A percentile compares a stretch with the other conserved stretches of the same genome.
Evolutionary conservation across 108 stramenopile genomes (phyloP).

Genomic region (Nannochloropsis oceanica): DNA sequence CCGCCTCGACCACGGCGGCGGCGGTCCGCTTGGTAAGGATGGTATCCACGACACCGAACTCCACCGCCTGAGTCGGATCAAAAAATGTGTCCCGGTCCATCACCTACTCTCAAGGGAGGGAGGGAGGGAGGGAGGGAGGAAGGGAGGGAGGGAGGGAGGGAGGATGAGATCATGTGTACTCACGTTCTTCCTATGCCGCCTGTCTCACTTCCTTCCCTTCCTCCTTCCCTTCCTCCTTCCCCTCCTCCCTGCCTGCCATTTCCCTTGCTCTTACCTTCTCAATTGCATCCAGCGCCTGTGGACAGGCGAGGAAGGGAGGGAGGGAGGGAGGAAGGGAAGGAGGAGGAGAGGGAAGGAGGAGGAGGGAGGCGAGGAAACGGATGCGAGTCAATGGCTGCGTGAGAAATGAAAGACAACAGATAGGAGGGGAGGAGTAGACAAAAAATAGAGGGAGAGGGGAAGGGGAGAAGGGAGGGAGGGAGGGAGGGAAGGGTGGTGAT

Average conservation of each 20-base stretch:
- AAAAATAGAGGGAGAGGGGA: background rate
- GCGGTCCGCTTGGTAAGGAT: conserved; percentile 44
- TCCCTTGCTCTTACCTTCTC: background rate
- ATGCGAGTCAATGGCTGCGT: background rate
- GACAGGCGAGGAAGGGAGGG: background rate
- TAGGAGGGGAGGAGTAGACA: background rate
- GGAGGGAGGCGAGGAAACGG: background rate
- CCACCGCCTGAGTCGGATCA: conserved; percentile 59
- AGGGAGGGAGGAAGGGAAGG: background rate
- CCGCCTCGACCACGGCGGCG: background rate
- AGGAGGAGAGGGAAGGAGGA: background rate
- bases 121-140: conserved; percentile 28
- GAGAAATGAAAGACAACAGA: background rate
- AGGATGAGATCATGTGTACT: conserved; percentile 32
- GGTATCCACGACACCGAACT: conserved; percentile 81
- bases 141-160: background rate
- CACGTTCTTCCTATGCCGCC: background rate
- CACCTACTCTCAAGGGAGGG: conserved; percentile 59
- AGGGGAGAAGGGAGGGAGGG: background rate
- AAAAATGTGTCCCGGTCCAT: conserved; percentile 92
- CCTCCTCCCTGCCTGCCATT: background rate
- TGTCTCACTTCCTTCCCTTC: background rate
- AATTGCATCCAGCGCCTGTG: background rate
- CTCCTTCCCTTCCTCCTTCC: background rate
- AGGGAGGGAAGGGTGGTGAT: background rate